Conservation (phyloP, 139 green algal genomes). For the Limnomonas spitsbergensis region DNA sequence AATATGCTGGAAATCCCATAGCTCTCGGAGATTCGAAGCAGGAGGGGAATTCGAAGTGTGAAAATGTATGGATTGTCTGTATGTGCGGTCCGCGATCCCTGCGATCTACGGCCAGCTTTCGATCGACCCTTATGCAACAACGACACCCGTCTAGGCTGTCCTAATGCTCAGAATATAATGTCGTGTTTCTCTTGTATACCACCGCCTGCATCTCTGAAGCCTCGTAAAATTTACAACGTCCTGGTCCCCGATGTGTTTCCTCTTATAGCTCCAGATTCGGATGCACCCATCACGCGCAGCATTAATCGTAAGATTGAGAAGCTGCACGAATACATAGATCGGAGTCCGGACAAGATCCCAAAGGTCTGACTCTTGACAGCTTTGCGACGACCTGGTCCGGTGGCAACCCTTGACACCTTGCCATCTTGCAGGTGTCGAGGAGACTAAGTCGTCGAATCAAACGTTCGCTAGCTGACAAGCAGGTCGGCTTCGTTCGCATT, state of each 20-base stretch:
- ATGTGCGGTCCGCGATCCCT: no score
- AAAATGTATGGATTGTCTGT: no score
- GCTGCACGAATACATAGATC: constrained; percentile 58
- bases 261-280: constrained; percentile 20
- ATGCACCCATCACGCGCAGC: constrained; percentile 31
- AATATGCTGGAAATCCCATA: no score
- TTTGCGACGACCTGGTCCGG: neutral
- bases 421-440: constrained; percentile 51
- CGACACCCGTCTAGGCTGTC: no score
- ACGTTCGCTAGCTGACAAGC: constrained; percentile 19
- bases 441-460: constrained; percentile 49
- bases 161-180: no score
- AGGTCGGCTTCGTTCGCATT: constrained; percentile 48
- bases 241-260: constrained; percentile 55
- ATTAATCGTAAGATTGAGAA: constrained; percentile 53
- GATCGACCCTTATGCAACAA: no score
- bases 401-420: neutral
- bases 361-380: constrained; percentile 36
- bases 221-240: constrained; percentile 61
- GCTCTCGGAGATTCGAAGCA: no score
- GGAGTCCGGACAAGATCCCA: constrained; percentile 44
- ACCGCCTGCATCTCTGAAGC: constrained; percentile 48
- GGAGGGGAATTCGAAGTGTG: no score
- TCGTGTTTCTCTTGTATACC: constrained; percentile 40
- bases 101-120: no score